A percentile compares a stretch with the other conserved stretches of the same genome.
These are phyloP conservation scores for Ilyonectria mors-panacis DNA, from an alignment of 2,329 filamentous ascomycete species.

Conservation along the genomic window DNA sequence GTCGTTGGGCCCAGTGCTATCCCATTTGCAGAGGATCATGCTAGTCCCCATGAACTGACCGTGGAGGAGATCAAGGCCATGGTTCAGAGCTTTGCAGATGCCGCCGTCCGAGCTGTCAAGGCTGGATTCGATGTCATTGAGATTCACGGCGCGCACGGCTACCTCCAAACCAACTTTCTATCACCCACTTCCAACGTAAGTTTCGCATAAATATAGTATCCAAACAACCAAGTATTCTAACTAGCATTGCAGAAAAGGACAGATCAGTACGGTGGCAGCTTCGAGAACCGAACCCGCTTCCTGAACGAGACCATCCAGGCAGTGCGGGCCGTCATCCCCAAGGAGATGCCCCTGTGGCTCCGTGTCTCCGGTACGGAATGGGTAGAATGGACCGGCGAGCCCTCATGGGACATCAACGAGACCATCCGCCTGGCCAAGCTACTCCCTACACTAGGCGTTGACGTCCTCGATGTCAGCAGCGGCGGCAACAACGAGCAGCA, in stretches of 20 bases:
- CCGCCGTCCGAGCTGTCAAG: slow-evolving; percentile 72
- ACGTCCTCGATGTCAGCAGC: slow-evolving; percentile 86
- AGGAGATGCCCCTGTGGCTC: slow-evolving; percentile 69
- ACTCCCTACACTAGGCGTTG: slow-evolving; percentile 81
- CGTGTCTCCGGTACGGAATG: slow-evolving; percentile 76
- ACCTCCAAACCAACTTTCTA: slow-evolving; percentile 77
- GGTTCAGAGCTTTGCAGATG: slow-evolving; percentile 73
- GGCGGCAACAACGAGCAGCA: slow-evolving; percentile 78
- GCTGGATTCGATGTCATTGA: slow-evolving; percentile 86
- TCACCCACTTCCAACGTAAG: slow-evolving; percentile 70
- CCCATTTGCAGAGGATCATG: slow-evolving; percentile 73
- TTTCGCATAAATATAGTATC: not conserved
- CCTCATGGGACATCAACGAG: slow-evolving; percentile 79
- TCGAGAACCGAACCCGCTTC: slow-evolving; percentile 77
- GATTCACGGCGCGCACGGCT: slow-evolving; percentile 75
- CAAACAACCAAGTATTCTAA: not conserved
- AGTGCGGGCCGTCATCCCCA: slow-evolving; percentile 67
- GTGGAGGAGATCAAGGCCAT: slow-evolving; percentile 76
- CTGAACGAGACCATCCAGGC: slow-evolving; percentile 68
- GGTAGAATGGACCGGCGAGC: slow-evolving; percentile 64
- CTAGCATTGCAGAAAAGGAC: slow-evolving; percentile 63
- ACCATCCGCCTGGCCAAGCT: slow-evolving; percentile 59
- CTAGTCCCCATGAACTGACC: slow-evolving; percentile 77
- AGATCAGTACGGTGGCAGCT: slow-evolving; percentile 75
- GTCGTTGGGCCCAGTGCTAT: slow-evolving; percentile 67